Conservation (phyloP, 495 filamentous ascomycete species). For the Aspergillus indologenus region DNA sequence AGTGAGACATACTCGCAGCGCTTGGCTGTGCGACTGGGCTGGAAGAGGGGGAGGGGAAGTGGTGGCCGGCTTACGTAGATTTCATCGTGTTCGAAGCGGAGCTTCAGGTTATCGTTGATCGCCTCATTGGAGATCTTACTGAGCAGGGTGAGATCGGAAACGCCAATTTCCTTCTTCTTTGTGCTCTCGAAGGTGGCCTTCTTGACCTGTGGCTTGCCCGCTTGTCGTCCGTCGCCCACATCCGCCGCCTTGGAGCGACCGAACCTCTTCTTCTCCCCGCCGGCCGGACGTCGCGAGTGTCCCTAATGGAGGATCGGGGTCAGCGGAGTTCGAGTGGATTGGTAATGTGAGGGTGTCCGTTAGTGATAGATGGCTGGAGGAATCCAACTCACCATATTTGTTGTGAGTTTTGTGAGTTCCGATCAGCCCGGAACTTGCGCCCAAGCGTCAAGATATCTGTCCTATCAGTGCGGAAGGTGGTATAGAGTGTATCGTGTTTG, state of each 20-base stretch:
- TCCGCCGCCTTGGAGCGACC: conserved; percentile 47
- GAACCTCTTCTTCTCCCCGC: conserved; percentile 49
- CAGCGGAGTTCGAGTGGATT: not conserved
- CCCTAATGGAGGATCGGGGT: conserved; percentile 31
- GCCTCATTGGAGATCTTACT: conserved; percentile 98
- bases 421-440: conserved; percentile 31
- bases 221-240: conserved; percentile 43
- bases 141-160: conserved; percentile 94
- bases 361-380: not conserved
- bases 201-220: conserved; percentile 69
- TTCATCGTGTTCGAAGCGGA: conserved; percentile 91
- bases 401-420: conserved; percentile 29
- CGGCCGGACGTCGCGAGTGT: conserved; percentile 48
- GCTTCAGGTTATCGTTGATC: conserved; percentile 98
- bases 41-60: conserved; percentile 15
- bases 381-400: conserved; percentile 33
- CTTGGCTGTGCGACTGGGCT: conserved; percentile 1
- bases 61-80: conserved; percentile 70
- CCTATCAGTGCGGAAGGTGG: conserved; percentile 25
- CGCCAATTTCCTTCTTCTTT: conserved; percentile 99
- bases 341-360: not conserved
- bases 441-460: conserved; percentile 33
- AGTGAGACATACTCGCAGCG: conserved; percentile 22
- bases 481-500: conserved; percentile 14
- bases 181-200: conserved; percentile 93